Percentiles rank a stretch among this genome's conserved stretches.
Conservation (phyloP, 129 eudicot species). For the Smallanthus sonchifolius region DNA sequence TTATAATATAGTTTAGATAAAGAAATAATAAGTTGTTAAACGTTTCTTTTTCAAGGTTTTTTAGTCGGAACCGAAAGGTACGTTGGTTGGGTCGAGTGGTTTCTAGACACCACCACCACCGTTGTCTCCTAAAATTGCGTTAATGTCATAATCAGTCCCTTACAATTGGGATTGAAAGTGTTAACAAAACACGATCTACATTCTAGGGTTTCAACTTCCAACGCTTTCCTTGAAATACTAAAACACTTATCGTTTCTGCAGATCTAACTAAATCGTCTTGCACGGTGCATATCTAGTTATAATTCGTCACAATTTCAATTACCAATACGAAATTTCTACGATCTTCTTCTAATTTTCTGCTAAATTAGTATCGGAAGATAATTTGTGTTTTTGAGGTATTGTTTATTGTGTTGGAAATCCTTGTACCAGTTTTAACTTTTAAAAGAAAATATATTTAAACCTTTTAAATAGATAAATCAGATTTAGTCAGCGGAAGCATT, state of each 20-base stretch:
- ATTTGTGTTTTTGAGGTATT: background rate
- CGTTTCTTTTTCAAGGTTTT: no score
- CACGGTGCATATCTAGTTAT: background rate
- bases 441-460: no score
- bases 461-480: no score
- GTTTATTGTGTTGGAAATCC: background rate
- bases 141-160: background rate
- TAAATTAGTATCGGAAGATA: slow-evolving; percentile 6
- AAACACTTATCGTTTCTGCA: slow-evolving; percentile 12
- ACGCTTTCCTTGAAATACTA: background rate
- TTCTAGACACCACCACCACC: no score
- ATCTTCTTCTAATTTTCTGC: background rate
- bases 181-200: slow-evolving; percentile 4
- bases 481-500: no score
- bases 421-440: no score
- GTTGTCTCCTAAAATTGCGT: background rate
- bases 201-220: slow-evolving; percentile 24
- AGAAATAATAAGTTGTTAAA: no score
- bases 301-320: background rate
- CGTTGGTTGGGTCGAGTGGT: no score
- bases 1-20: no score
- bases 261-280: slow-evolving; percentile 1
- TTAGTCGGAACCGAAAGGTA: no score
- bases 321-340: background rate
- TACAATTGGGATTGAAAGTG: background rate